A percentile compares a stretch with the other conserved stretches of the same genome.
phyloP scores from a whole-genome alignment of 2,329 filamentous ascomycete species.

The Fusarium sp. region DNA sequence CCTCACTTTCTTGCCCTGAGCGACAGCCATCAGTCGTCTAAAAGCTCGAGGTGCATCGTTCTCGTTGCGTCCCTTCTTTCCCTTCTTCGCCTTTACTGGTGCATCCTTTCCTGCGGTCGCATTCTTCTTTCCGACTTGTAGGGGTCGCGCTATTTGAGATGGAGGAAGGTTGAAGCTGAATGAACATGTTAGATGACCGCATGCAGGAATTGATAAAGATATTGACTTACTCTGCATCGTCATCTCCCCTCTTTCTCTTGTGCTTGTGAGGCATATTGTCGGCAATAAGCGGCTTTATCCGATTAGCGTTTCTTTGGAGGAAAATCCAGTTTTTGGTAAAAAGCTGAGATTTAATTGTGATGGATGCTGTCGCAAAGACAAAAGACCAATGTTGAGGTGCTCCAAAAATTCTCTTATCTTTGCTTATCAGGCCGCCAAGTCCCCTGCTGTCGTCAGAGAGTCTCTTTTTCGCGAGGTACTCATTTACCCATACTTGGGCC shows the following conservation, averaged over 20 bases:
- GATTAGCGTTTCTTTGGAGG: not conserved
- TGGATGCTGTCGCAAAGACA: not conserved
- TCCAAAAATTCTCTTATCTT: conserved; percentile 44
- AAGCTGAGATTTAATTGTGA: not conserved
- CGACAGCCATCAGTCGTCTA: conserved; percentile 81
- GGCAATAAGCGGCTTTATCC: too few relatives aligned
- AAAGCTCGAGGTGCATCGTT: conserved; percentile 93
- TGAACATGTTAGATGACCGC: conserved; percentile 25
- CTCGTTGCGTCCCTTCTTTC: conserved; percentile 57
- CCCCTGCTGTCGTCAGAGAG: not conserved
- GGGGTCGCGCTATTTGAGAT: conserved; percentile 58
- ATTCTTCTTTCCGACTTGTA: conserved; percentile 56
- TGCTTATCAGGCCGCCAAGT: conserved; percentile 20
- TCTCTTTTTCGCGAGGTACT: not conserved
- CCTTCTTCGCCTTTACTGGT: conserved; percentile 52
- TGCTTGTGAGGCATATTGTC: conserved; percentile 84
- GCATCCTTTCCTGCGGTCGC: conserved; percentile 41
- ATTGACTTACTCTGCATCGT: conserved; percentile 41
- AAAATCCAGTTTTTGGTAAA: not conserved
- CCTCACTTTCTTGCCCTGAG: conserved; percentile 65
- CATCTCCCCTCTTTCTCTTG: conserved; percentile 69
- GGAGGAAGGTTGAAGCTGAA: conserved; percentile 61
- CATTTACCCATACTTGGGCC: not conserved
- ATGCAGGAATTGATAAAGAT: not conserved
- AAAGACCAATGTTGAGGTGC: conserved; percentile 11